Conservation (phyloP, 2,329 filamentous ascomycete species). For the Penicillium sumatraense region DNA sequence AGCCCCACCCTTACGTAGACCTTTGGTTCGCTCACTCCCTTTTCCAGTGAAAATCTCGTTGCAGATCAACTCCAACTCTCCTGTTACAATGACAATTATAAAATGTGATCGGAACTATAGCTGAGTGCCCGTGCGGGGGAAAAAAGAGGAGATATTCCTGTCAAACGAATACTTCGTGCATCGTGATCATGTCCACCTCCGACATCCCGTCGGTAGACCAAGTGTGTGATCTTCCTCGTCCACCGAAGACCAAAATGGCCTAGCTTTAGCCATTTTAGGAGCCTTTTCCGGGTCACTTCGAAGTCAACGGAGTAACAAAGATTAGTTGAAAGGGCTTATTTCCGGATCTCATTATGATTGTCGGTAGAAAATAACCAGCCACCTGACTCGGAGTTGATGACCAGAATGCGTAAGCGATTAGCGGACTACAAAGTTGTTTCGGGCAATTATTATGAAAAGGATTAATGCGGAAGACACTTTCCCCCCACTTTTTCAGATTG, state of each 20-base stretch:
- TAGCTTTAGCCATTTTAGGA: neutral
- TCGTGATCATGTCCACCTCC: no score
- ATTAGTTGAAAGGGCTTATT: neutral
- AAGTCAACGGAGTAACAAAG: neutral
- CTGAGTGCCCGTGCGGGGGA: neutral
- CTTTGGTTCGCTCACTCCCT: neutral
- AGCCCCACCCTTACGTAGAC: conserved; percentile 13
- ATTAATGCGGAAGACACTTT: no score
- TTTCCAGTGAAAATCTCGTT: neutral
- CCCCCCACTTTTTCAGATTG: no score
- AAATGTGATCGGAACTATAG: neutral
- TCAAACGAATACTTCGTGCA: no score
- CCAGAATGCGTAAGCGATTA: no score
- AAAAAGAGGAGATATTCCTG: no score
- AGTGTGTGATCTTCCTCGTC: neutral
- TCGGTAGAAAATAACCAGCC: no score
- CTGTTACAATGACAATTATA: neutral
- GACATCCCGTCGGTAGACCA: neutral
- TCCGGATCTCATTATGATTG: no score
- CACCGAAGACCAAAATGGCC: neutral
- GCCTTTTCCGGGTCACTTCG: neutral
- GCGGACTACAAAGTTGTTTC: no score
- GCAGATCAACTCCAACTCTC: neutral
- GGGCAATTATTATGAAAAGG: no score
- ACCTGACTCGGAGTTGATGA: no score